Conservation (phyloP, 139 green algal genomes). For the Parachlorella kessleri region DNA sequence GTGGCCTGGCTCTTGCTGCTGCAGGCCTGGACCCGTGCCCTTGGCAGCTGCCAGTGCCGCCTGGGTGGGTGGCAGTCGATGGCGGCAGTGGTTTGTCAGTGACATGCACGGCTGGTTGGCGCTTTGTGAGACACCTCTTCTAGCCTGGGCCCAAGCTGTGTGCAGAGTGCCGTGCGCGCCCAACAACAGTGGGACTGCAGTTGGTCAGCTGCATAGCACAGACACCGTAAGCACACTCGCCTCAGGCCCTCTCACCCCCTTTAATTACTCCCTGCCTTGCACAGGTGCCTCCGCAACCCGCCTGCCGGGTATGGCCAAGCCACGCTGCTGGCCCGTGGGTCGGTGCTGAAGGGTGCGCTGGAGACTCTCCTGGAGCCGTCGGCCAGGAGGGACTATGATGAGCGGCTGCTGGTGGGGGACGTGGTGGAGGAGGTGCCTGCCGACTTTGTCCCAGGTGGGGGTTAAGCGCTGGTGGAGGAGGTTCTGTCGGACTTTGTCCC, state of each 20-base stretch:
- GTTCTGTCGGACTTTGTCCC: too few relatives aligned
- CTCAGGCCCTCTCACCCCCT: background rate
- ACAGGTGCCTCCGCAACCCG: conserved; percentile 18
- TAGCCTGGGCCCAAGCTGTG: too few relatives aligned
- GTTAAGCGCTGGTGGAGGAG: too few relatives aligned
- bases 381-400: conserved; percentile 30
- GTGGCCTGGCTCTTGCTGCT: too few relatives aligned
- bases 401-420: conserved; percentile 15
- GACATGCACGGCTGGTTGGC: too few relatives aligned
- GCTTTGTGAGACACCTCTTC: too few relatives aligned
- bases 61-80: too few relatives aligned
- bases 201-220: background rate
- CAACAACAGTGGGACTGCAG: too few relatives aligned
- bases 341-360: conserved; percentile 28
- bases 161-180: too few relatives aligned
- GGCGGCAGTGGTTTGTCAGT: too few relatives aligned
- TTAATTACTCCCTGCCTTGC: background rate
- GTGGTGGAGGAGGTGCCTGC: conserved; percentile 34
- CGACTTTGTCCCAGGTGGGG: conserved; percentile 37
- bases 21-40: too few relatives aligned
- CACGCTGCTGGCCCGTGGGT: conserved; percentile 24
- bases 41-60: background rate
- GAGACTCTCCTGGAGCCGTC: conserved; percentile 22
- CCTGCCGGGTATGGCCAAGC: conserved; percentile 31
- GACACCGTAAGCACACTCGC: background rate